Evolutionary conservation across 2,329 filamentous ascomycete species (phyloP).

Genomic region (Phyllosticta capitalensis): DNA sequence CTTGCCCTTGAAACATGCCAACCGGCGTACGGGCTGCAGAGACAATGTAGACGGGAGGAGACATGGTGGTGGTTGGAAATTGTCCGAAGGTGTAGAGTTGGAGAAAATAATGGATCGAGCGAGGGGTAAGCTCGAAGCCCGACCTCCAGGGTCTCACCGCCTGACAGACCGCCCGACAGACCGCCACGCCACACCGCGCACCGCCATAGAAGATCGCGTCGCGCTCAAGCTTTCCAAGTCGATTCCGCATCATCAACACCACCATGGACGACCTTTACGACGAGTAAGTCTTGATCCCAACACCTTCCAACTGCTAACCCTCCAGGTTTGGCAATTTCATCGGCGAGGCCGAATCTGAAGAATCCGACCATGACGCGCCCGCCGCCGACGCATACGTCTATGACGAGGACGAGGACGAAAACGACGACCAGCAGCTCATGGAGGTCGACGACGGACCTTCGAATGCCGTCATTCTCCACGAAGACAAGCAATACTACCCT

Average conservation of each 20-base stretch:
- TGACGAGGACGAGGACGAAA: constrained; percentile 53
- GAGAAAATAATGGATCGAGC: constrained; percentile 5
- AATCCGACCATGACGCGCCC: constrained; percentile 67
- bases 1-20: constrained; percentile 88
- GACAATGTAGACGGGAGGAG: constrained; percentile 91
- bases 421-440: constrained; percentile 76
- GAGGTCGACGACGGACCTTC: constrained; percentile 87
- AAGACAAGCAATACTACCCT: constrained; percentile 99
- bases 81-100: constrained; percentile 4
- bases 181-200: background rate
- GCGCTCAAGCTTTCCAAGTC: background rate
- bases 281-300: constrained; percentile 49
- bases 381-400: constrained; percentile 72
- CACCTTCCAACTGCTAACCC: constrained; percentile 4
- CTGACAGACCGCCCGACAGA: background rate
- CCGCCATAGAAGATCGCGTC: constrained; percentile 7
- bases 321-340: constrained; percentile 94
- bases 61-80: constrained; percentile 44
- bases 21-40: constrained; percentile 83
- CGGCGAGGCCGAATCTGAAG: constrained; percentile 86
- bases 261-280: constrained; percentile 93
- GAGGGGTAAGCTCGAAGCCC: background rate
- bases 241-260: constrained; percentile 1
- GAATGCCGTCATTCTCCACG: constrained; percentile 94
- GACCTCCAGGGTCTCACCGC: constrained; percentile 3